These are phyloP conservation scores for Iberis amara DNA, from an alignment of 441 rosid species.

Conservation along the genomic window DNA sequence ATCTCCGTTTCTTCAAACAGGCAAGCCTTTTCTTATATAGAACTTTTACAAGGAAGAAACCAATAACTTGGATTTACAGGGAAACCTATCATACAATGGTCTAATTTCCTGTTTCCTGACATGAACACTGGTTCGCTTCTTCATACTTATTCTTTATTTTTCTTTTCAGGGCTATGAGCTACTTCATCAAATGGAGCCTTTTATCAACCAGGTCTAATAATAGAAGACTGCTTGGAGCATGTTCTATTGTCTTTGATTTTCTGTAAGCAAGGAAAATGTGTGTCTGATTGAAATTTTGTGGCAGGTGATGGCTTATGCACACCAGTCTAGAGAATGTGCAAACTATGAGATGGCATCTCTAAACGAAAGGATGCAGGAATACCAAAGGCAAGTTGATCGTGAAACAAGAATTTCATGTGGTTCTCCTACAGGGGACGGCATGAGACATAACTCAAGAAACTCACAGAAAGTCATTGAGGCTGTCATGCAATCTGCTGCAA, in stretches of 20 bases:
- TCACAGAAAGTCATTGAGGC: slow-evolving; percentile 89
- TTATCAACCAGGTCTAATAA: slow-evolving; percentile 64
- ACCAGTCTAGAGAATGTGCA: slow-evolving; percentile 84
- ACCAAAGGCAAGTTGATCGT: slow-evolving; percentile 72
- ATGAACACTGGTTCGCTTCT: slow-evolving; percentile 13
- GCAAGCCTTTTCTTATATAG: slow-evolving; percentile 30
- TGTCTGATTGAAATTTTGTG: slow-evolving; percentile 16
- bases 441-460: slow-evolving; percentile 56
- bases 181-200: slow-evolving; percentile 85
- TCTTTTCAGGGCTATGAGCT: slow-evolving; percentile 79
- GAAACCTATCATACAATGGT: slow-evolving; percentile 1
- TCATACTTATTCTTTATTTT: slow-evolving; percentile 11
- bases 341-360: slow-evolving; percentile 86
- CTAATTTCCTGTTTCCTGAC: slow-evolving; percentile 2
- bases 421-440: slow-evolving; percentile 55
- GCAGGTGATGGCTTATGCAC: slow-evolving; percentile 80
- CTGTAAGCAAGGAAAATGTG: slow-evolving; percentile 3
- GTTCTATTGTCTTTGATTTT: slow-evolving; percentile 5
- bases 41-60: slow-evolving; percentile 3
- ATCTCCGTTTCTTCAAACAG: slow-evolving; percentile 90
- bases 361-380: slow-evolving; percentile 75
- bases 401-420: slow-evolving; percentile 46
- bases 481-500: slow-evolving; percentile 88
- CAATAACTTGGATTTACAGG: slow-evolving; percentile 10
- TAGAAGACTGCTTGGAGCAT: slow-evolving; percentile 13